Evolutionary conservation across 768 basidiomycete genomes (phyloP), one percentile per base, ranked within the genome.

Genomic region (Hypholoma fasciculare): DNA sequence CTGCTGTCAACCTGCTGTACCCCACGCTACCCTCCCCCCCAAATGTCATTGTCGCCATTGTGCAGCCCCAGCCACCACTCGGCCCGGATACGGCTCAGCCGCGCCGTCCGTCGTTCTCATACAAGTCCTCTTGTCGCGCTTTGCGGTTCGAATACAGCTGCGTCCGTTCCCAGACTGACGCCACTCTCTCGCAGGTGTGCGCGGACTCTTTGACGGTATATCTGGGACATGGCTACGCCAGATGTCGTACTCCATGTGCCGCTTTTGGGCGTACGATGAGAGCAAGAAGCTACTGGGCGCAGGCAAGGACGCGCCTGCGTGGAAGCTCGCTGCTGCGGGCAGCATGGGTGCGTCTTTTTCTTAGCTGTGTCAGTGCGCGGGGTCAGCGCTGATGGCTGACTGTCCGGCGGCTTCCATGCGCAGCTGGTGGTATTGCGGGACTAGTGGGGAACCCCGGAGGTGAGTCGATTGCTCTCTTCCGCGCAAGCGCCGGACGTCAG

Each of bases 251-350:
- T 93, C 90, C 43, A 78, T 94, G 70, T 93, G 91, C 71, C 81
- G 93, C n/a, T 96, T 94, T 77, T 94, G 92, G 85, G 92, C 90
- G 14, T 94, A 96, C 92, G 81, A 92, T 87, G 77, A 66, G 54
- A 65, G 63, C 47, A 96, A 94, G 80, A 92, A 89, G 76, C 62
- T 88, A 7, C 65, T 95, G 0, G 90, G 90, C 19, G 89, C 89
- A 9, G 84, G 83, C 36, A 80, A 83, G 65, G 80, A 89, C 62
- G 81, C 88, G 0, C 85, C 92, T 2, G 85, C 90, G 11, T 95
- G 88, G 87, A 85, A 92, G 71, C 79, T 96, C 43, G 92, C 87
- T 1, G 54, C 79, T 9, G 92, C 94, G 50, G 94, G 94, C 14
- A 86, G 86, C 58, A 94, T 95, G 88, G 93, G 90, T 90, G 69